These are phyloP conservation scores for Tetrapisispora taiwanensis DNA, from an alignment of 805 yeast species.

Conservation along the genomic window DNA sequence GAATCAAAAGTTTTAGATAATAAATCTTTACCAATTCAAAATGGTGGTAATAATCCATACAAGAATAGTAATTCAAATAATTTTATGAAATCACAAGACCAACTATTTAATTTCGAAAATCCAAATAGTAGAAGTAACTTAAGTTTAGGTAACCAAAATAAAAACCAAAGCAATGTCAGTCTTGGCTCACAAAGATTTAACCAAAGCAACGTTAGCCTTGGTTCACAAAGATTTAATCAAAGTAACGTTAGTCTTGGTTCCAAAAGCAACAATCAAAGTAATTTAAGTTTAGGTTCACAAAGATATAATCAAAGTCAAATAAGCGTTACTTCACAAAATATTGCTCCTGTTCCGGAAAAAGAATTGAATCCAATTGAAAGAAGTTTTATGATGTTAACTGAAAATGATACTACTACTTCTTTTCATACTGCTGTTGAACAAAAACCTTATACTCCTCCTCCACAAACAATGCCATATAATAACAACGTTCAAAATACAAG, in stretches of 20 bases:
- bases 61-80: neutral
- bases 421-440: slow-evolving; percentile 1
- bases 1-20: too few relatives aligned
- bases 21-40: too few relatives aligned
- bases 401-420: slow-evolving; percentile 12
- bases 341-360: neutral
- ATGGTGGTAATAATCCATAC: neutral
- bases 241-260: neutral
- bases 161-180: neutral
- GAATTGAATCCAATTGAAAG: slow-evolving; percentile 23
- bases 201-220: neutral
- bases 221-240: neutral
- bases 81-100: neutral
- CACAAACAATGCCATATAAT: neutral
- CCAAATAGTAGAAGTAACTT: neutral
- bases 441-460: neutral
- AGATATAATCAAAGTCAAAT: neutral
- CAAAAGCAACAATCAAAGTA: neutral
- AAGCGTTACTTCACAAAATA: neutral
- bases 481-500: neutral
- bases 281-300: neutral
- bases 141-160: neutral
- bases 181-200: neutral
- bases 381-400: slow-evolving; percentile 25
- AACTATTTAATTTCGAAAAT: slow-evolving; percentile 5